Evolutionary conservation across 2,329 filamentous ascomycete genomes (phyloP).

Genomic region (Alternaria sp.): DNA sequence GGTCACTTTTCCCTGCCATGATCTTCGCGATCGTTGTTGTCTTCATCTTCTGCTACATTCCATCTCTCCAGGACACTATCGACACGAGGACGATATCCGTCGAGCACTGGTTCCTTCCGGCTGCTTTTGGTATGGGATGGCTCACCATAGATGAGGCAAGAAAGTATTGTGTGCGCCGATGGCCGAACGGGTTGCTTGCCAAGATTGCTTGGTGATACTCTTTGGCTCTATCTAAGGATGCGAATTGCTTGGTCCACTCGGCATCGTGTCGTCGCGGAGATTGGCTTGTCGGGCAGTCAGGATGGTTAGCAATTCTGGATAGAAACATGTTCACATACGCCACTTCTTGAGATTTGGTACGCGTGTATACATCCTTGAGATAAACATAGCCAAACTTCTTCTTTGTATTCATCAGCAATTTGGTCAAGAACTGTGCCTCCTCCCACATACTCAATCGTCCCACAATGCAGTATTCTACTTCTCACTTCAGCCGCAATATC

Average conservation of each 20-base stretch:
- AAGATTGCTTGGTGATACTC: constrained; percentile 68
- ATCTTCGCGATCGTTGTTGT: constrained; percentile 73
- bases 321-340: constrained; percentile 1
- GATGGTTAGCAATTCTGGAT: not conserved
- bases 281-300: not conserved
- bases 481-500: constrained; percentile 21
- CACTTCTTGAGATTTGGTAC: constrained; percentile 2
- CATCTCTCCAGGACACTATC: constrained; percentile 67
- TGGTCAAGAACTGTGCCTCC: constrained; percentile 16
- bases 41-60: constrained; percentile 72
- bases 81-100: constrained; percentile 70
- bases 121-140: constrained; percentile 72
- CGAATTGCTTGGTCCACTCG: not conserved
- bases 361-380: not conserved
- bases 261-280: not conserved
- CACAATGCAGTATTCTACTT: constrained; percentile 7
- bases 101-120: constrained; percentile 79
- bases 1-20: constrained; percentile 74
- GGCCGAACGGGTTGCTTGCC: constrained; percentile 65
- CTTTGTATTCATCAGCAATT: constrained; percentile 34
- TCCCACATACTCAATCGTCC: constrained; percentile 1
- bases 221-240: not conserved
- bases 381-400: constrained; percentile 6
- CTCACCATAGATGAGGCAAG: constrained; percentile 72
- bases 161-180: constrained; percentile 69